These are phyloP conservation scores for Murraya koenigii DNA, from an alignment of 345 rosid genomes.

Conservation along the genomic window DNA sequence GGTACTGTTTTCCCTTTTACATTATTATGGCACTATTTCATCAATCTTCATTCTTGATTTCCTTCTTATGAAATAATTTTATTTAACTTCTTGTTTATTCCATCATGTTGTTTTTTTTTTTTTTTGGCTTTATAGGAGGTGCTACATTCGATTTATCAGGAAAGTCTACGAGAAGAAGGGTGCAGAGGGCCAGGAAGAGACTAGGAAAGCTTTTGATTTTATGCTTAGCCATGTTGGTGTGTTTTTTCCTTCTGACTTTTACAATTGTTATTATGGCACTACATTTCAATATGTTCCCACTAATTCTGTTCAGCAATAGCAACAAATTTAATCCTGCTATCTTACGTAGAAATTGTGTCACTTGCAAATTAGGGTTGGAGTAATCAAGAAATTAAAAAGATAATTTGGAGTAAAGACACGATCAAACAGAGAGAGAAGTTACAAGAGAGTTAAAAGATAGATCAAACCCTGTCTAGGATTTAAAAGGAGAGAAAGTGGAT, in stretches of 20 bases:
- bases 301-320: background rate
- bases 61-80: background rate
- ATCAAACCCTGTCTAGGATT: background rate
- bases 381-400: background rate
- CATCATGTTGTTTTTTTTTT: slow-evolving; percentile 13
- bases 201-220: slow-evolving; percentile 86
- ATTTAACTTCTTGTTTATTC: background rate
- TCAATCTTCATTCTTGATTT: background rate
- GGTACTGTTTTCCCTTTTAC: slow-evolving; percentile 41
- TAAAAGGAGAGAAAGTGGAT: background rate
- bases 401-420: background rate
- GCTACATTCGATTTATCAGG: slow-evolving; percentile 89
- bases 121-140: slow-evolving; percentile 60
- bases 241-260: slow-evolving; percentile 22
- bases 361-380: background rate
- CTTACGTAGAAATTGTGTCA: background rate
- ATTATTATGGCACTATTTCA: background rate
- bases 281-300: background rate
- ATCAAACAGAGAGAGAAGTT: background rate
- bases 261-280: background rate
- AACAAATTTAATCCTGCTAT: background rate
- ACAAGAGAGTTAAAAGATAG: background rate
- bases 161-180: slow-evolving; percentile 92
- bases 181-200: slow-evolving; percentile 87
- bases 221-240: slow-evolving; percentile 85